Evolutionary conservation across 768 basidiomycete species (phyloP), one percentile per base, ranked within the genome.

Genomic region (Boletus coccyginus): DNA sequence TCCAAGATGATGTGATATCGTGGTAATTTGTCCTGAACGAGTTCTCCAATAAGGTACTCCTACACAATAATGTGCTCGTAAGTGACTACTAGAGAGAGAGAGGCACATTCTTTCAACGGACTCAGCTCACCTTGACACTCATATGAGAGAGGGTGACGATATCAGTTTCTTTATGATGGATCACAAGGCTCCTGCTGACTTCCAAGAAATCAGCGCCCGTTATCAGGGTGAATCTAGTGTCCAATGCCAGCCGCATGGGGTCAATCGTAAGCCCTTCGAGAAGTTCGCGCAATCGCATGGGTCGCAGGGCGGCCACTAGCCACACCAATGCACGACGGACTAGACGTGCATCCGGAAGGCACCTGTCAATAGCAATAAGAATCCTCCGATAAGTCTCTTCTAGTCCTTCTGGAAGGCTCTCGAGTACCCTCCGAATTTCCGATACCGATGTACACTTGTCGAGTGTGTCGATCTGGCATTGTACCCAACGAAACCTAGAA

Each of bases 381-480:
- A 66, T 68, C 11, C 66, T 58, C 16, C 62, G 47, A 17, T 66
- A 63, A 0, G 66, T 68, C 36, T 66, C 66, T 21, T 68, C 57
- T 2, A 66, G 24, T 32, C 65, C 62, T 10, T 43, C 45, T 1
- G 62, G 62, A 14, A 63, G 63, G 19, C 49, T 50, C 12, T 55
- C 11, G 5, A 62, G 56, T 5, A 41, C 52, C 5, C 3, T 31
- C 3, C 50, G 36, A 49, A 65, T 55, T 14, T 50, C 48, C 0
- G n/a, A 27, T 31, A 27, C 24, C 0, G 51, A 46, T 1, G 32
- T 13, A 38, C 56, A 58, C 3, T 38, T 35, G 14, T 49, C 51
- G 3, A 62, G 55, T 1, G 44, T 50, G 44, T 61, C 60, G 5
- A 62, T 62, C 51, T 61, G 60, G 7, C 60, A 58, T 27, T 62